Conservation (phyloP, 2,329 filamentous ascomycete genomes). For the Cladosporium sp. region DNA sequence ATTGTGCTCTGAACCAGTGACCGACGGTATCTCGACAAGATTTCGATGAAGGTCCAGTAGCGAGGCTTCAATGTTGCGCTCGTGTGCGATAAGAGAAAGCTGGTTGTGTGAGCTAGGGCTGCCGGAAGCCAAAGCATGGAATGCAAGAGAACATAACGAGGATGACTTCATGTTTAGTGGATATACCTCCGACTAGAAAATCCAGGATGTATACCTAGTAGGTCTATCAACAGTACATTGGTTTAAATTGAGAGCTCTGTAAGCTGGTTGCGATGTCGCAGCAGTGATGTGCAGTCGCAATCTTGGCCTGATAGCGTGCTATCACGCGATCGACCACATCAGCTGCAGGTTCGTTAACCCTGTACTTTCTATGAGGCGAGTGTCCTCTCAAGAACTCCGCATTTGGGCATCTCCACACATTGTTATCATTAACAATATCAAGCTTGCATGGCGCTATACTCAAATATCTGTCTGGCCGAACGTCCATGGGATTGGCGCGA, state of each 20-base stretch:
- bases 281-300: neutral
- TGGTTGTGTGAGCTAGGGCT: neutral
- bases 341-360: neutral
- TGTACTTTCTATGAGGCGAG: neutral
- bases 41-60: neutral
- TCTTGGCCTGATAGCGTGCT: slow-evolving; percentile 8
- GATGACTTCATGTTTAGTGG: neutral
- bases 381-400: neutral
- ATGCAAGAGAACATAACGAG: neutral
- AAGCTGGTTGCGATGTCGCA: neutral
- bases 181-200: neutral
- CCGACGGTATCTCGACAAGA: neutral
- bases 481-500: neutral
- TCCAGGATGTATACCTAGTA: neutral
- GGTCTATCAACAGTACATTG: neutral
- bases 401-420: neutral
- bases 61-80: neutral
- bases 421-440: neutral
- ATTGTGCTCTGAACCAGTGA: neutral
- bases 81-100: neutral
- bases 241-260: neutral
- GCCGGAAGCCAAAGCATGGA: neutral
- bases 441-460: slow-evolving; percentile 6
- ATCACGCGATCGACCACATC: neutral
- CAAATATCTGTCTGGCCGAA: neutral